These are phyloP conservation scores for Castanea mollissima DNA, from an alignment of 306 rosid genomes.

Conservation along the genomic window DNA sequence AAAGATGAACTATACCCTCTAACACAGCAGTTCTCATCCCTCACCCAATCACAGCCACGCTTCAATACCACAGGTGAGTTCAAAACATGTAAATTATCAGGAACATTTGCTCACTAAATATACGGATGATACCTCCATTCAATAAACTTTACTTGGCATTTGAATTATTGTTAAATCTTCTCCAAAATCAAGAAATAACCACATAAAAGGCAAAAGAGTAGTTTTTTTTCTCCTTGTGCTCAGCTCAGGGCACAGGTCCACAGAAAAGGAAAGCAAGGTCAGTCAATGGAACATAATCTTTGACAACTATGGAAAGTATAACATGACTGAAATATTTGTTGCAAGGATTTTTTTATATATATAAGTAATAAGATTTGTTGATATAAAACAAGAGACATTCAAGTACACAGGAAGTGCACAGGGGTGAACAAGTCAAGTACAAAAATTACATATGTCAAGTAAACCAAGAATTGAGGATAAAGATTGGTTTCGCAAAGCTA, in stretches of 20 bases:
- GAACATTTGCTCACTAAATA: background rate
- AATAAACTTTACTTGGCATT: background rate
- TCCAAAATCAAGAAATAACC: background rate
- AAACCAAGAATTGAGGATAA: too few relatives aligned
- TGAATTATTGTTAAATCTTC: background rate
- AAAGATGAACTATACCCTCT: constrained; percentile 20
- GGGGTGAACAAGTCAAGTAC: too few relatives aligned
- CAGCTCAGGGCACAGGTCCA: background rate
- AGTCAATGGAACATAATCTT: background rate
- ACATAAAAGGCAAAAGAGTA: background rate
- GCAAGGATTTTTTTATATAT: constrained; percentile 35
- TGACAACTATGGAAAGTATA: background rate
- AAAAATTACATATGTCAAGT: too few relatives aligned
- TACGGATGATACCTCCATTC: background rate
- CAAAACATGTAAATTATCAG: background rate
- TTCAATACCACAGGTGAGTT: constrained; percentile 50
- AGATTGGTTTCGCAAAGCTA: too few relatives aligned
- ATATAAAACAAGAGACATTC: too few relatives aligned
- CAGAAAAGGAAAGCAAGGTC: too few relatives aligned
- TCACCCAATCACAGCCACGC: constrained; percentile 23
- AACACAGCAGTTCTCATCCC: constrained; percentile 9
- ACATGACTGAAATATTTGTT: background rate
- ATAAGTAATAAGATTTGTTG: constrained; percentile 29
- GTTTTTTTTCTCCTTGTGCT: background rate
- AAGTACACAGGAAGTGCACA: too few relatives aligned